Evolutionary conservation across 805 yeast genomes (phyloP), one percentile per base, ranked within the genome.

Genomic region (Ogataea nitratoaversa): DNA sequence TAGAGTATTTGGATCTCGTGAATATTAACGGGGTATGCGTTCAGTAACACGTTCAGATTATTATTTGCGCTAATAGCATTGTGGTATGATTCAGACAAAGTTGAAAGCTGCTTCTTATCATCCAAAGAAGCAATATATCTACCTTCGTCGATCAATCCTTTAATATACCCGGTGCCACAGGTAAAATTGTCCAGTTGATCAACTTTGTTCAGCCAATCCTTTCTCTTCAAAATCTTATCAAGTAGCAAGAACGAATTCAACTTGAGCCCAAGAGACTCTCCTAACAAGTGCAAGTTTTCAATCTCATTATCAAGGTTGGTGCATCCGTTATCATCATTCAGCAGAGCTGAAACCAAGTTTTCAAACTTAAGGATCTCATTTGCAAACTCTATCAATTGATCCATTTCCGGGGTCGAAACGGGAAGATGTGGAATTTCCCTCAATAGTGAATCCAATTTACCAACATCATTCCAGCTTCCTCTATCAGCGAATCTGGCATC

Each of bases 351-450:
- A 24, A 76, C 77, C 12, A 72, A 67, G 20, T 62, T 57, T 42
- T 74, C 78, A 55, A 71, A 83, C 36, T 67, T 67, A 35, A 66
- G 66, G 31, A 84, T 68, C 46, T 77, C 83, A 23, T 52, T 59
- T 4, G 72, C 69, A 34, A 79, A 68, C 44, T 76, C 82, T 4
- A 70, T 43, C 11, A 84, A 57, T 50, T 76, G 82, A 16, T 74
- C 81, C 48, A 79, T 67, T 52, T 84, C 93, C 0, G 78, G 71
- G 14, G 77, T 64, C 3, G 69, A 57, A 40, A 83, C 74, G 17
- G 74, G 71, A 42, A 82, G 50, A 0, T 55, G 50, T 2, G 81
- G 76, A 4, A 81, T 74, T 32, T 67, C 66, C 14, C 63, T 61
- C 12, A 79, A 50, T 18, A 82, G 49, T 17, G 44, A 36, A 19